Conservation (phyloP, 139 green algal species). For the Chlamydomonas incerta region DNA sequence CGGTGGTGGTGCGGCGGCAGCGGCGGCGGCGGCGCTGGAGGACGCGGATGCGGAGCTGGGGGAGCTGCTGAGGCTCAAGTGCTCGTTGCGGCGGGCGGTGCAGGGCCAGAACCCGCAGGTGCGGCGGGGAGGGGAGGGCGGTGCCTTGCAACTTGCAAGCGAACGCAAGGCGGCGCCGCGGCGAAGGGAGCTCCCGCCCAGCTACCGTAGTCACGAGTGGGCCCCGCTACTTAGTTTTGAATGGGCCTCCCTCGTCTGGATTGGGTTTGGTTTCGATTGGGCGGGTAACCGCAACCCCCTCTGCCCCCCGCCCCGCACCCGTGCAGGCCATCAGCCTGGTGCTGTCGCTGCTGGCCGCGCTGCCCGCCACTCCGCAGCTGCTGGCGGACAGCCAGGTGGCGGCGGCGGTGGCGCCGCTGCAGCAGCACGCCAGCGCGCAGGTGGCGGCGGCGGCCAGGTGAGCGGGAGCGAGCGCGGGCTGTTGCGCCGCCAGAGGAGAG, state of each 20-base stretch:
- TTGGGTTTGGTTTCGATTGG: too few species aligned
- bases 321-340: not conserved
- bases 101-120: not conserved
- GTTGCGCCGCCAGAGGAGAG: not conserved
- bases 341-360: constrained; percentile 37
- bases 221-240: too few species aligned
- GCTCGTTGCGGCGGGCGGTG: constrained; percentile 21
- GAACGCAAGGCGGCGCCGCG: too few species aligned
- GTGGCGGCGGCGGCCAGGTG: constrained; percentile 30
- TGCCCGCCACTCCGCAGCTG: constrained; percentile 15
- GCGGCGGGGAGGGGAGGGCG: too few species aligned
- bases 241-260: too few species aligned
- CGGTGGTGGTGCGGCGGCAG: not conserved
- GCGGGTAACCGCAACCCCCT: too few species aligned
- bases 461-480: not conserved
- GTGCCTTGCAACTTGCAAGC: too few species aligned
- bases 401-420: constrained; percentile 30
- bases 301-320: too few species aligned
- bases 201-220: too few species aligned
- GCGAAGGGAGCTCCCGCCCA: too few species aligned
- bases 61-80: constrained; percentile 36
- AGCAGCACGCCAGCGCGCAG: not conserved
- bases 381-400: constrained; percentile 33
- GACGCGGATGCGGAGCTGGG: not conserved
- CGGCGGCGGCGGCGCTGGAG: not conserved